Evolutionary conservation across 805 yeast genomes (phyloP), one percentile per base, ranked within the genome.

Genomic region (Wickerhamomyces kurtzmanii): DNA sequence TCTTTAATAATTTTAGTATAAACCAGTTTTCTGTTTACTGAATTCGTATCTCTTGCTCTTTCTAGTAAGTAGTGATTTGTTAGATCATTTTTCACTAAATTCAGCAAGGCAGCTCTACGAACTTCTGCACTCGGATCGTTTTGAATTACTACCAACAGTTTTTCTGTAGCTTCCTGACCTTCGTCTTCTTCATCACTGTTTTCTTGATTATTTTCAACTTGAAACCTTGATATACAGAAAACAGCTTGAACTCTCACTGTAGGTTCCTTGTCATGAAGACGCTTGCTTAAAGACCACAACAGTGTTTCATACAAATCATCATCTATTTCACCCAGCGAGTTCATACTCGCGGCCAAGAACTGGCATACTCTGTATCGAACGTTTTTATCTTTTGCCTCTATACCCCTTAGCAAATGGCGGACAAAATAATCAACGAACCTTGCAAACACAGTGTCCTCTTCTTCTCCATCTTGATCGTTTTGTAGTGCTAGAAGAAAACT

Each of bases 91-190:
- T 75, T 77, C 15, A 66, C 72, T 18, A 89, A 49, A 46, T 85
- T 82, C 24, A 79, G 56, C 43, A 86, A 55, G 1, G 89, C 89
- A 0, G 93, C 86, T 34, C 94, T 65, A 39, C 97, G 66, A 2
- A 87, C 95, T 36, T 91, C 97, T 1, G 95, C 75, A 42, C 79
- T 78, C 3, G 83, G 69, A 53, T 89, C 98, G 44, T 78, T 71
- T 42, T 74, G 78, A 40, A 84, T 59, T 0, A 76, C 64, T n/a
- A 50, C 49, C 28, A 68, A 42, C 20, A 74, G 53, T 22, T 57
- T 58, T 24, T 62, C 57, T 3, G 70, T 62, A 6, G 74, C 72
- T 33, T 62, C 62, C 32, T 64, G 62, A 17, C 59, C 45, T 19
- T 50, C 59, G 28, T 57, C 53, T 24, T 49, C 57, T 15, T 33